Evolutionary conservation across 148 eudicot species (phyloP), one percentile per base, ranked within the genome.

Genomic region (Vaccinium corymbosum): DNA sequence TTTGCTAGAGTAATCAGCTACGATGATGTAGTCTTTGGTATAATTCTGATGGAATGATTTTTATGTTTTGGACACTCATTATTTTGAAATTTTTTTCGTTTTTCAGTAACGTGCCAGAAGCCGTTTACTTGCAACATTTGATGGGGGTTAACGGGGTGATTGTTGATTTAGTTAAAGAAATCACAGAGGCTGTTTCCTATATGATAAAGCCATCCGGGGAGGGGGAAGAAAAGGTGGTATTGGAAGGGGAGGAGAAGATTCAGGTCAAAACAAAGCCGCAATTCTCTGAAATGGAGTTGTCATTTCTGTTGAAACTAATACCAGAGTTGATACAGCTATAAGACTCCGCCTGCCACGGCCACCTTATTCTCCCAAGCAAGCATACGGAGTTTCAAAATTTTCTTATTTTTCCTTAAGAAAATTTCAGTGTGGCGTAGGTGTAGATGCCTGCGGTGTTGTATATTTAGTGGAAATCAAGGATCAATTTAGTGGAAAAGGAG

Each of bases 111-210:
- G 94, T 94, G 83, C 76, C 93, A 32, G 98, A 95, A 84, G 98
- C 95, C 0, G 98, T 95, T 51, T 93, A 94, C 81, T 83, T 95
- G 89, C 98, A 95, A 81, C 91, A 93, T 61, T 78, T 94, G 74
- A 95, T 94, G 95, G 97, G 98, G 1, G 85, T 95, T 0, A 94
- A 94, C 0, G 98, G 98, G 5, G 98, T 93, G 74, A 91, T 94
- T 20, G 97, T 94, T 1, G 98, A 95, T 88, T 86, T 89, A 80
- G 95, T 93, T 42, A 77, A 78, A 85, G 94, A 95, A 77, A 92
- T 95, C 20, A 86, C 91, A 15, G 92, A 87, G 74, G 94, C 95
- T 16, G 94, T 94, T 17, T 61, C 89, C 1, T 73, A 70, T 6
- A 82, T 92, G 85, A 83, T 83, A 29, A 89, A 86, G 85, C 80